Conservation (phyloP, 495 filamentous ascomycete genomes). For the Aspergillus biplanus region DNA sequence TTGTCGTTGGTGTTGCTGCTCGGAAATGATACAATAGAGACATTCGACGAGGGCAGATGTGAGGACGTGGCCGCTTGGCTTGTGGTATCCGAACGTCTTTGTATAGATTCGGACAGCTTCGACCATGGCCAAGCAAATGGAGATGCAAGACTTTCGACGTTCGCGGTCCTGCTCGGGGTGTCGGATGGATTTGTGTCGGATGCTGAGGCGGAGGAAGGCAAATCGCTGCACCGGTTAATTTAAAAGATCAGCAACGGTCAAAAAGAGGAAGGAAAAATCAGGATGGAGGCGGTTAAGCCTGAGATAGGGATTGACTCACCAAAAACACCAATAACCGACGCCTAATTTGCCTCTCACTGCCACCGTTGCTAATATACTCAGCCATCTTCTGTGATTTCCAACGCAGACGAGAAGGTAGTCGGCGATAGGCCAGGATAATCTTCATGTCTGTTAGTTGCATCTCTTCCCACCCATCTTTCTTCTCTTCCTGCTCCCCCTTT, state of each 20-base stretch:
- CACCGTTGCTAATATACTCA: neutral
- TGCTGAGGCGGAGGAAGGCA: neutral
- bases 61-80: neutral
- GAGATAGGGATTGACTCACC: neutral
- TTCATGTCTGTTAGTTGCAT: neutral
- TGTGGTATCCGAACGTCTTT: neutral
- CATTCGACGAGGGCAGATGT: neutral
- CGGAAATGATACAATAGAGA: neutral
- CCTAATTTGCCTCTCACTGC: neutral
- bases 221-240: neutral
- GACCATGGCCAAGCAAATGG: neutral
- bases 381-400: neutral
- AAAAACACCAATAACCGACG: neutral
- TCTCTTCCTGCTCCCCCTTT: neutral
- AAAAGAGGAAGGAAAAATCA: neutral
- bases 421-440: neutral
- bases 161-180: neutral
- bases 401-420: neutral
- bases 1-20: neutral
- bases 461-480: neutral
- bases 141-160: neutral
- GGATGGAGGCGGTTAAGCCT: neutral
- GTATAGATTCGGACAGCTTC: neutral
- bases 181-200: neutral
- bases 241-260: too few relatives aligned